phyloP scores from a whole-genome alignment of 805 yeast species.

The Candida oleophila region DNA sequence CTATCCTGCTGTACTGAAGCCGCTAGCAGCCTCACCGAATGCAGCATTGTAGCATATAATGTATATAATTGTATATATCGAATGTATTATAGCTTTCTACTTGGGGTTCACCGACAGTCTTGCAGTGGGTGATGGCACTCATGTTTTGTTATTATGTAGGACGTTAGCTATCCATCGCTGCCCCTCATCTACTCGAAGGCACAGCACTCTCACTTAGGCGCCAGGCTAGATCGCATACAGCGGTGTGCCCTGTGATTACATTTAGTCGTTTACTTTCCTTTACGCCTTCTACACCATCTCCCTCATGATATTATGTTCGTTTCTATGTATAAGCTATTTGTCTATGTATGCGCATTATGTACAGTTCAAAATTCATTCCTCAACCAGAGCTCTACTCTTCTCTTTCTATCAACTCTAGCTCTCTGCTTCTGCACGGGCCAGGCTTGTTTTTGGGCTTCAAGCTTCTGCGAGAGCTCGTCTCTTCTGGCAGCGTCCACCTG shows the following conservation, averaged over 20 bases:
- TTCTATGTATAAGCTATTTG: neutral
- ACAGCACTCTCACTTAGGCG: no score
- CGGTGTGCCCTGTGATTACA: no score
- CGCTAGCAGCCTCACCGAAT: no score
- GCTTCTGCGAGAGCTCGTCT: constrained; percentile 46
- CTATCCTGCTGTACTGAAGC: no score
- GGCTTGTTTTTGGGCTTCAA: constrained; percentile 40
- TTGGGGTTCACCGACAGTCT: no score
- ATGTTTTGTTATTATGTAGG: no score
- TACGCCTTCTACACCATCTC: neutral
- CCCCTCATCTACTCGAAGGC: no score
- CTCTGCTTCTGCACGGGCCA: constrained; percentile 50
- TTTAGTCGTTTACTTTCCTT: no score
- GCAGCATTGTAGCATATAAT: neutral
- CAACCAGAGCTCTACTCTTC: constrained; percentile 64
- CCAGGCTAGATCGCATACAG: no score
- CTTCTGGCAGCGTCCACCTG: constrained; percentile 39
- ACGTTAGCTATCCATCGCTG: no score
- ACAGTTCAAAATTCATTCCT: constrained; percentile 45
- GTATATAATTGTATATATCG: neutral
- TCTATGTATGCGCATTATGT: neutral
- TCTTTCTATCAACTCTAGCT: constrained; percentile 56
- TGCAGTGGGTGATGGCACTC: no score
- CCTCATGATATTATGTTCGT: neutral
- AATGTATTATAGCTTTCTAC: neutral